phyloP scores from a whole-genome alignment of 176 grass and related monocot genomes.

The Triticum aestivum region DNA sequence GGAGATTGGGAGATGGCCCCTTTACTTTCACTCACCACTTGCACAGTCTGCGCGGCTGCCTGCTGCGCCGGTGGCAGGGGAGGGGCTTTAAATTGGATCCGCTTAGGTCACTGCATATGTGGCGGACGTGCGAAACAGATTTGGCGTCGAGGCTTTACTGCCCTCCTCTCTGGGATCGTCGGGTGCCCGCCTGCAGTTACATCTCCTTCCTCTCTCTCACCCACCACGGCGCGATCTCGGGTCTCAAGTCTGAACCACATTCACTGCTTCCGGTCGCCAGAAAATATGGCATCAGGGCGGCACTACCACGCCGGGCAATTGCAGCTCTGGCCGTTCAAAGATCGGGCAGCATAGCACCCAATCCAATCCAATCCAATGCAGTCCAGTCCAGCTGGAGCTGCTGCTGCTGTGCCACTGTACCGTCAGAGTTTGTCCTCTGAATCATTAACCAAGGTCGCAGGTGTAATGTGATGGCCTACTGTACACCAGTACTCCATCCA shows the following conservation, averaged over 20 bases:
- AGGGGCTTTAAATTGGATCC: neutral
- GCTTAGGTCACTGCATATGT: neutral
- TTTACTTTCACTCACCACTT: neutral
- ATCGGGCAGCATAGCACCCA: neutral
- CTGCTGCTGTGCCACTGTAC: neutral
- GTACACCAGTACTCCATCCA: neutral
- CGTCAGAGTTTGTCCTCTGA: neutral
- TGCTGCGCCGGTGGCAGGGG: neutral
- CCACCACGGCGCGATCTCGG: neutral
- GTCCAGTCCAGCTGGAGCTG: neutral
- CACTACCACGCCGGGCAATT: neutral
- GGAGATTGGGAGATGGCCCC: neutral
- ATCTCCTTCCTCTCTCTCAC: neutral
- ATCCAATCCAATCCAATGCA: neutral
- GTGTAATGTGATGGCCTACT: neutral
- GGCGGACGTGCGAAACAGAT: neutral
- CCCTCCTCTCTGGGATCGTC: neutral
- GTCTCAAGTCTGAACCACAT: slow-evolving; percentile 1
- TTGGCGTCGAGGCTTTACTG: neutral
- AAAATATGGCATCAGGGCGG: neutral
- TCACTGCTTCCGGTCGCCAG: neutral
- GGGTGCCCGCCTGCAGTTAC: neutral
- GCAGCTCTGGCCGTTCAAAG: neutral
- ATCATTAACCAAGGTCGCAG: neutral
- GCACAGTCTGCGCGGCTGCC: neutral